Conservation (phyloP, 306 rosid species). For the Senna tora region DNA sequence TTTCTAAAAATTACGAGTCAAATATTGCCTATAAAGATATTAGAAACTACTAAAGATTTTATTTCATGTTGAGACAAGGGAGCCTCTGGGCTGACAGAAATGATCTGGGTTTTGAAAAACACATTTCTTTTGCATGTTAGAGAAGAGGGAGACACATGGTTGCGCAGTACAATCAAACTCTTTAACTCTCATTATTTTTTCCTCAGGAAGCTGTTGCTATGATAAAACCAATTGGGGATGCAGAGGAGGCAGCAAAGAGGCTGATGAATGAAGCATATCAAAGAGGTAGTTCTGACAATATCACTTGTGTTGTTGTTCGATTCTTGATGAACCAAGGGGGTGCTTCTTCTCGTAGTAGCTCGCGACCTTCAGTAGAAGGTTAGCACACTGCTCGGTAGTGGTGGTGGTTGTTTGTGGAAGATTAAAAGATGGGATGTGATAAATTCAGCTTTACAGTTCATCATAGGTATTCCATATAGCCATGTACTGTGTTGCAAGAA, state of each 20-base stretch:
- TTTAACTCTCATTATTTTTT: constrained; percentile 6
- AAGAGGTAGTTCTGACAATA: constrained; percentile 94
- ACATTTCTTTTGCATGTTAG: neutral
- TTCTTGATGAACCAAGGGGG: constrained; percentile 69
- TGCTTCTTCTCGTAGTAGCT: constrained; percentile 56
- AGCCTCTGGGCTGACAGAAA: no score
- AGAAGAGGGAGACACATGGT: neutral
- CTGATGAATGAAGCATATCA: constrained; percentile 93
- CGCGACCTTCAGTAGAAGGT: constrained; percentile 36
- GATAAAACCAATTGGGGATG: constrained; percentile 83
- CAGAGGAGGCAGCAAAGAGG: constrained; percentile 95
- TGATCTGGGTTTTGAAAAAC: neutral
- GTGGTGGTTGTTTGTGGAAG: constrained; percentile 10
- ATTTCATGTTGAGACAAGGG: neutral
- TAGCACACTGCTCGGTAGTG: neutral
- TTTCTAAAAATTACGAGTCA: neutral
- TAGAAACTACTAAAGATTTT: neutral
- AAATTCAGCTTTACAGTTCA: constrained; percentile 41
- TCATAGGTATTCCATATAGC: constrained; percentile 52
- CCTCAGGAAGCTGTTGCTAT: constrained; percentile 87
- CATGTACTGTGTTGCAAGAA: constrained; percentile 50
- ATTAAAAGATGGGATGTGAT: constrained; percentile 36
- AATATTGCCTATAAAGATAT: neutral
- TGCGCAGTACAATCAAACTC: neutral
- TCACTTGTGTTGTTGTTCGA: constrained; percentile 91